Evolutionary conservation across 495 filamentous ascomycete genomes (phyloP).

Genomic region (Friedmanniomyces endolithicus): DNA sequence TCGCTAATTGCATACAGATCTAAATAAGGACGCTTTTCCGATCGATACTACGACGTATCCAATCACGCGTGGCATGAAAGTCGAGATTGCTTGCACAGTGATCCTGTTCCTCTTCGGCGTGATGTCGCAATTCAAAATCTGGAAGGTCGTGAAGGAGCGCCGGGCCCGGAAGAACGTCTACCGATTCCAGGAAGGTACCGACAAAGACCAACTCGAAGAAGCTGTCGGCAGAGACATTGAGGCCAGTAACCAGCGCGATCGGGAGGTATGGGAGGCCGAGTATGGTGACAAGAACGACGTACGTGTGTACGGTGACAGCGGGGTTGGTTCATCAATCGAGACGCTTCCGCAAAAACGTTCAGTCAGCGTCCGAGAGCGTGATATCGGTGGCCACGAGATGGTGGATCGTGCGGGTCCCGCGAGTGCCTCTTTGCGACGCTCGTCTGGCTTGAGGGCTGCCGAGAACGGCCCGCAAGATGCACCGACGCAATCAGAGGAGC

Average conservation of each 20-base stretch:
- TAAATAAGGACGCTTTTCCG: conserved; percentile 73
- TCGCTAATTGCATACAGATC: conserved; percentile 30
- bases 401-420: conserved; percentile 5
- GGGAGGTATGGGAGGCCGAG: conserved; percentile 65
- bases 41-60: conserved; percentile 65
- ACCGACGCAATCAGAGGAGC: neutral
- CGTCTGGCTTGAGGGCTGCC: too few relatives aligned
- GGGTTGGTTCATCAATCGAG: conserved; percentile 39
- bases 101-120: conserved; percentile 62
- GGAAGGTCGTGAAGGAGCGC: conserved; percentile 72
- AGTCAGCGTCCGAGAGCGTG: conserved; percentile 26
- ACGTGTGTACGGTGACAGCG: conserved; percentile 36
- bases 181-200: conserved; percentile 42
- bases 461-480: neutral
- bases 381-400: conserved; percentile 21
- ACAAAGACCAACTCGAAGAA: conserved; percentile 58
- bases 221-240: conserved; percentile 56
- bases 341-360: conserved; percentile 38
- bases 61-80: conserved; percentile 71
- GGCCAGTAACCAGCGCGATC: conserved; percentile 52
- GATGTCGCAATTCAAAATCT: conserved; percentile 73
- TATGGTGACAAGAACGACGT: conserved; percentile 45
- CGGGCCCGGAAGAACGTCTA: conserved; percentile 48
- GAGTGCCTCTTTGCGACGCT: neutral
- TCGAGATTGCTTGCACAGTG: conserved; percentile 69